Evolutionary conservation across 306 rosid species (phyloP).

Genomic region (Betula pendula): DNA sequence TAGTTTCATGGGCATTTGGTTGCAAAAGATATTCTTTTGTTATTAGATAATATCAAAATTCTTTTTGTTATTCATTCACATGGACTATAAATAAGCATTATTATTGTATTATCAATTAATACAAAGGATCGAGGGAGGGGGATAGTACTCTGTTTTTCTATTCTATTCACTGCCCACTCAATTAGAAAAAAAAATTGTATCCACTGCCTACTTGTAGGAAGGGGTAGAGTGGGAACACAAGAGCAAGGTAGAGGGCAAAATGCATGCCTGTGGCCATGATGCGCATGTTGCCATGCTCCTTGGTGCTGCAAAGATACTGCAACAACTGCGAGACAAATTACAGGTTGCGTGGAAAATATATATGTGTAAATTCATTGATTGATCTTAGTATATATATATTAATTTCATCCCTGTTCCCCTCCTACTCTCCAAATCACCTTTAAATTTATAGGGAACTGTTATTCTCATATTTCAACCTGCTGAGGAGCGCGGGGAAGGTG

Average conservation of each 20-base stretch:
- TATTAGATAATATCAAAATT: no score
- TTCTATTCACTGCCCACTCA: no score
- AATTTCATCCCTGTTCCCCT: not conserved
- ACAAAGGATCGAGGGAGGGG: no score
- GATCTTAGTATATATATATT: not conserved
- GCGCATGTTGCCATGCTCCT: conserved; percentile 89
- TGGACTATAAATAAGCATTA: no score
- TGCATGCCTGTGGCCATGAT: conserved; percentile 97
- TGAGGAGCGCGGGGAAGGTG: conserved; percentile 79
- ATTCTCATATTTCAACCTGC: conserved; percentile 89
- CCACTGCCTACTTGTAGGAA: conserved; percentile 45
- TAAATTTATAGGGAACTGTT: conserved; percentile 65
- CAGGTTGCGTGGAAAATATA: conserved; percentile 41
- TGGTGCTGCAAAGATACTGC: conserved; percentile 82
- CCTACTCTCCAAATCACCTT: conserved; percentile 8
- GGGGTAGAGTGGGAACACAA: conserved; percentile 83
- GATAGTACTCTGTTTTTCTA: no score
- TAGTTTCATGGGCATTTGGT: no score
- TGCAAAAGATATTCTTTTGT: no score
- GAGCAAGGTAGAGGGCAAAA: conserved; percentile 82
- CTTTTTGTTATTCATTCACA: no score
- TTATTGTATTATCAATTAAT: no score
- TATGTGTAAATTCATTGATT: conserved; percentile 6
- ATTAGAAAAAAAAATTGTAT: no score
- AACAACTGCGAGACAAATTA: conserved; percentile 52